phyloP scores from a whole-genome alignment of 2,329 filamentous ascomycete genomes.

The Fusarium tuaranense region DNA sequence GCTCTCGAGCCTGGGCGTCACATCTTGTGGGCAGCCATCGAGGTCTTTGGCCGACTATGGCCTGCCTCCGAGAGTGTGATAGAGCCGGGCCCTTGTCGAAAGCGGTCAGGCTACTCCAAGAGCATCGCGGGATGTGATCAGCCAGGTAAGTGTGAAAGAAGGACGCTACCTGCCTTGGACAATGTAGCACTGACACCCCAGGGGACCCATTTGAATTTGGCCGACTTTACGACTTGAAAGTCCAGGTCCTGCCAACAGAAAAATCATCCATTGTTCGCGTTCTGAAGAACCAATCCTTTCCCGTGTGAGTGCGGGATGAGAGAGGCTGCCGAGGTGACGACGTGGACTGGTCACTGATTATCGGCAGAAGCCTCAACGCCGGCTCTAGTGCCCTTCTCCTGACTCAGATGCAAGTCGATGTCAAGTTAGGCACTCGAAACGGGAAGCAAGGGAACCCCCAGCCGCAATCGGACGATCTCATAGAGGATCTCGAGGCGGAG shows the following conservation, averaged over 20 bases:
- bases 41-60: conserved; percentile 55
- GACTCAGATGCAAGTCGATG: conserved; percentile 57
- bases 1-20: conserved; percentile 49
- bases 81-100: neutral
- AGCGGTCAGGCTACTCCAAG: conserved; percentile 15
- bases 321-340: neutral
- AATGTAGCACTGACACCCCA: conserved; percentile 30
- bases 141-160: conserved; percentile 34
- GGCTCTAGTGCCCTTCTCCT: conserved; percentile 62
- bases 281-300: conserved; percentile 57
- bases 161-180: neutral
- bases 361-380: conserved; percentile 53
- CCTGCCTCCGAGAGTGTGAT: neutral
- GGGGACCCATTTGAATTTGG: conserved; percentile 56
- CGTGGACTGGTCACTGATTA: conserved; percentile 25
- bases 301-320: conserved; percentile 51
- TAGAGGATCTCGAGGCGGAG: conserved; percentile 68
- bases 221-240: conserved; percentile 61
- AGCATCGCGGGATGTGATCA: conserved; percentile 18
- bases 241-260: conserved; percentile 58
- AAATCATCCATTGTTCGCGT: conserved; percentile 59
- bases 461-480: conserved; percentile 65
- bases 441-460: conserved; percentile 42
- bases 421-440: conserved; percentile 11
- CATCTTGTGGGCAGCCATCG: conserved; percentile 62